Evolutionary conservation across 2,329 filamentous ascomycete species (phyloP), one percentile per base, ranked within the genome.

Genomic region (Fusarium praegraminearum): DNA sequence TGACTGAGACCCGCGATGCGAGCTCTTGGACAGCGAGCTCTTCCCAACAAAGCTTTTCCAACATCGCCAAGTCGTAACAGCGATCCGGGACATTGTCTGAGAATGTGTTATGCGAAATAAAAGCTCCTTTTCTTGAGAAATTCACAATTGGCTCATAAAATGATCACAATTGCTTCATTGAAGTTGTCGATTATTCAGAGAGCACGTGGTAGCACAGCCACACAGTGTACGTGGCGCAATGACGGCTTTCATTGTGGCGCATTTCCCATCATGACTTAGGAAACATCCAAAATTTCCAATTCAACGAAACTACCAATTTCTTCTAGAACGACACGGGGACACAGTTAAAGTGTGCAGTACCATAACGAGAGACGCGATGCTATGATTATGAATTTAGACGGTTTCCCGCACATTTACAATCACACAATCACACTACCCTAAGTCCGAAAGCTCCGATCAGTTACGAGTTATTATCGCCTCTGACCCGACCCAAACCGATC

Each of bases 361-460:
- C 35, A 51, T 43, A 16, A 7, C 10, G 32, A 55, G 51, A 50
- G 35, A 50, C 35, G 45, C 28, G 46, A 74, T 67, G 69, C 60
- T 70, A 43, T 56, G 53, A 61, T 46, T 33, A 53, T 61, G 51
- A 40, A 26, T 40, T 15, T 44, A 51, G 45, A 36, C 63, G 47
- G 52, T 51, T 44, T 60, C 36, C 40, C 46, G 35, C 43, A 55
- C 46, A 38, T 61, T 38, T 13, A 45, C 51, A 26, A 65, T 56
- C 55, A 44, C 52, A 57, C 65, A 53, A 66, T 56, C 22, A 47
- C 55, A 43, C 64, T 40, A 36, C 50, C 56, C 51, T 54, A 58
- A 57, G 43, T 63, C 73, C 73, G 73, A 74, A 56, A 74, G 55
- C 67, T 71, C 73, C 73, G 71, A 40, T 46, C 30, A 61, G 41